These are phyloP conservation scores for Morella rubra DNA, from an alignment of 306 rosid species.

Conservation along the genomic window DNA sequence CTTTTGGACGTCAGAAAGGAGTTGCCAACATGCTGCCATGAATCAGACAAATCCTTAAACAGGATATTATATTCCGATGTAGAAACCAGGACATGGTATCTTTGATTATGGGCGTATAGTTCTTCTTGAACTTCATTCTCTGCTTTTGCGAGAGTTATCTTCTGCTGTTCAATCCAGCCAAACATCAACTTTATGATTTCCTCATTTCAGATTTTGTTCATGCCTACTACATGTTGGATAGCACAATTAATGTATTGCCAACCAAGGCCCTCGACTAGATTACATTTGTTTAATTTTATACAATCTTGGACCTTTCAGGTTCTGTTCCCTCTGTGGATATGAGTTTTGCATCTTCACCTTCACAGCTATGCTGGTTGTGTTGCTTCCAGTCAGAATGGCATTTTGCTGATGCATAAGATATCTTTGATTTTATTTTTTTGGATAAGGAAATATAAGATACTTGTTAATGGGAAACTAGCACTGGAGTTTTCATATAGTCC, in stretches of 20 bases:
- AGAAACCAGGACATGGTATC: not conserved
- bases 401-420: not conserved
- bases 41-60: not conserved
- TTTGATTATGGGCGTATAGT: not conserved
- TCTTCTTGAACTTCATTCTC: not conserved
- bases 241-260: not conserved
- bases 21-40: not conserved
- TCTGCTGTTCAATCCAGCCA: not conserved
- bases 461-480: not conserved
- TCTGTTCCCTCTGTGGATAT: not conserved
- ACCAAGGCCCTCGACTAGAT: not conserved
- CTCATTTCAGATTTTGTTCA: not conserved
- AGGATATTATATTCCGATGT: not conserved
- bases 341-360: not conserved
- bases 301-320: not conserved
- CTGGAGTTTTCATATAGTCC: not conserved
- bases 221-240: not conserved
- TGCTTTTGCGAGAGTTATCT: too few species aligned
- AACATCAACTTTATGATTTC: not conserved
- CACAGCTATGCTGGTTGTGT: not conserved
- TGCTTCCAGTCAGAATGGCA: constrained; percentile 1
- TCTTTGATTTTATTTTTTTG: not conserved
- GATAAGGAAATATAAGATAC: not conserved
- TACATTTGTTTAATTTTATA: not conserved
- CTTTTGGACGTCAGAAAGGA: not conserved